These are phyloP conservation scores for Lyophyllum semitale DNA, from an alignment of 768 basidiomycete genomes.

Conservation along the genomic window DNA sequence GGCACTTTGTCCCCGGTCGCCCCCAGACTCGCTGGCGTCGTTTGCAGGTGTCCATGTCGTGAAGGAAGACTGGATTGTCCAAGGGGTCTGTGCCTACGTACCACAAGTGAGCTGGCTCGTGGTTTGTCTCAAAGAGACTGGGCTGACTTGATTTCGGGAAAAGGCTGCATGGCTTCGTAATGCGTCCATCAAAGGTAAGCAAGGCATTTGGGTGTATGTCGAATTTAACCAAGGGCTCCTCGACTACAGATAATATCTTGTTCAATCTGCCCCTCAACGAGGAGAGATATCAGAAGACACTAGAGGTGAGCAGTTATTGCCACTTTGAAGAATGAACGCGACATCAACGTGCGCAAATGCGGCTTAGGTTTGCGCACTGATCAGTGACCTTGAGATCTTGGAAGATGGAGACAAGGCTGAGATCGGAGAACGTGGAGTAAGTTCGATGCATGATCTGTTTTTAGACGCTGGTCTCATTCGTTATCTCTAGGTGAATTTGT, in stretches of 20 bases:
- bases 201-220: not conserved
- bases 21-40: constrained; percentile 73
- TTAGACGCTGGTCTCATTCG: not conserved
- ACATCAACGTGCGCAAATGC: not conserved
- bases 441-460: constrained; percentile 22
- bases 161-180: too few species aligned
- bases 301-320: constrained; percentile 59
- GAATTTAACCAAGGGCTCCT: constrained; percentile 3
- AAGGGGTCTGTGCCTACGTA: constrained; percentile 86
- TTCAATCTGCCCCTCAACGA: too few species aligned
- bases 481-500: constrained; percentile 44
- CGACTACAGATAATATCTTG: constrained; percentile 61
- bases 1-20: constrained; percentile 79
- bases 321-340: constrained; percentile 24
- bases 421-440: too few species aligned
- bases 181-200: constrained; percentile 56
- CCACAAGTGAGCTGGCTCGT: constrained; percentile 61
- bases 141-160: not conserved
- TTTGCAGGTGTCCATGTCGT: constrained; percentile 54
- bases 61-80: too few species aligned
- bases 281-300: constrained; percentile 73
- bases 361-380: constrained; percentile 58
- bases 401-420: too few species aligned
- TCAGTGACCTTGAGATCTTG: too few species aligned
- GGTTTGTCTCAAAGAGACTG: not conserved